Base-by-base conservation (phyloP, 306 rosid species). In the Medicago lupulina region DNA sequence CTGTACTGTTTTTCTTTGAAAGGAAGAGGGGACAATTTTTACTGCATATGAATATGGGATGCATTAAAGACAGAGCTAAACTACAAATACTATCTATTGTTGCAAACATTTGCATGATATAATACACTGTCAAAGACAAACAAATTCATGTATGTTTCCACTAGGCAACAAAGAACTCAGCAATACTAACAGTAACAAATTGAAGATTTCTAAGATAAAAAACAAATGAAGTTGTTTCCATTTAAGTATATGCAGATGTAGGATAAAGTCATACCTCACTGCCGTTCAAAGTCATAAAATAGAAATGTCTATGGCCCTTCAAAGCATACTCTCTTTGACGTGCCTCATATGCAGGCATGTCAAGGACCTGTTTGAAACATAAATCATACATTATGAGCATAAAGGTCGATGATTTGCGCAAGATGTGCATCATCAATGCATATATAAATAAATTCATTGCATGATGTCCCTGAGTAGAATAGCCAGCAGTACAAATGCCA, bases 261-360 rank as follows among this genome's bases (percentile, higher is more conserved):
- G 54, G 36, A 28, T 62, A 63, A 40, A 78, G 71, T 74, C 85
- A 75, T 79, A 96, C 99, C 99, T 96, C 99, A 36, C 95, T 92
- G 70, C 92, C 88, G 84, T 96, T 89, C 80, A 96, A 81, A 57
- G 99, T 96, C 99, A 96, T 96, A 91, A 96, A 96, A 85, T 96
- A 96, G 93, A 96, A 96, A 89, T 96, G 99, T 28, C 93, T 88
- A 84, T 96, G 99, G 54, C 92, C 92, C 83, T 92, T 92, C 84
- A 89, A 58, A 73, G 98, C 99, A 55, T 96, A 96, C 80, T 96
- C 94, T 76, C 91, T 90, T 79, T 90, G 99, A 2, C 99, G 92
- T 73, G 91, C 93, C 88, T 87, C 97, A 38, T 96, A 90, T 63
- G 99, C 77, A 59, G 82, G 88, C 81, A 85, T 82, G 74, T 96